Evolutionary conservation across 495 filamentous ascomycete genomes (phyloP).

Genomic region (Copromyces sp.): DNA sequence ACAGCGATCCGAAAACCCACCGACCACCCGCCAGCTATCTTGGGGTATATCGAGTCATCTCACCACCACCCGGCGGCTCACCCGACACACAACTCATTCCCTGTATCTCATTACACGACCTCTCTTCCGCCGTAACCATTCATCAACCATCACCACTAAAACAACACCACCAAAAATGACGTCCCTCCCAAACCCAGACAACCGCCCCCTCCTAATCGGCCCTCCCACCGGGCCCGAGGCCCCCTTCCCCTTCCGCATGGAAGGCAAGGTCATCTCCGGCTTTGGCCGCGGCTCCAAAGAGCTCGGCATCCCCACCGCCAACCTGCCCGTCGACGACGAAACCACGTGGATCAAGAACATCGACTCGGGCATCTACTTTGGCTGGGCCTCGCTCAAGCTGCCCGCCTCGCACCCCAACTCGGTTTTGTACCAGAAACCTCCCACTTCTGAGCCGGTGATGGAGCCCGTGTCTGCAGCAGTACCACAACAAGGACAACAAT

Average conservation of each 20-base stretch:
- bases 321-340: slow-evolving; percentile 70
- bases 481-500: too few relatives aligned
- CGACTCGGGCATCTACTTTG: slow-evolving; percentile 81
- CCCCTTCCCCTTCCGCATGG: slow-evolving; percentile 74
- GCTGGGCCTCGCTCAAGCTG: slow-evolving; percentile 63
- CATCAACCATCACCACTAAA: neutral
- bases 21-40: neutral
- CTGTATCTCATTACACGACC: neutral
- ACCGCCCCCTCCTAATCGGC: slow-evolving; percentile 56
- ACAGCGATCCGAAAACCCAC: neutral
- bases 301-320: slow-evolving; percentile 94
- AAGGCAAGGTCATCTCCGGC: slow-evolving; percentile 78
- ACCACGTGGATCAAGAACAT: slow-evolving; percentile 61
- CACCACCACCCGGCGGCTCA: neutral
- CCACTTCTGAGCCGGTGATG: slow-evolving; percentile 3
- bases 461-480: neutral
- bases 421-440: slow-evolving; percentile 8
- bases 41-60: neutral
- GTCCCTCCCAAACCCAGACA: slow-evolving; percentile 10
- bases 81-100: neutral
- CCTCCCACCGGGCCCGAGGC: slow-evolving; percentile 55
- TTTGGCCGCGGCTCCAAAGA: slow-evolving; percentile 92
- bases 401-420: slow-evolving; percentile 30
- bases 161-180: neutral
- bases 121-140: neutral